These are phyloP conservation scores for Boletus fagicola DNA, from an alignment of 768 basidiomycete species.

Conservation along the genomic window DNA sequence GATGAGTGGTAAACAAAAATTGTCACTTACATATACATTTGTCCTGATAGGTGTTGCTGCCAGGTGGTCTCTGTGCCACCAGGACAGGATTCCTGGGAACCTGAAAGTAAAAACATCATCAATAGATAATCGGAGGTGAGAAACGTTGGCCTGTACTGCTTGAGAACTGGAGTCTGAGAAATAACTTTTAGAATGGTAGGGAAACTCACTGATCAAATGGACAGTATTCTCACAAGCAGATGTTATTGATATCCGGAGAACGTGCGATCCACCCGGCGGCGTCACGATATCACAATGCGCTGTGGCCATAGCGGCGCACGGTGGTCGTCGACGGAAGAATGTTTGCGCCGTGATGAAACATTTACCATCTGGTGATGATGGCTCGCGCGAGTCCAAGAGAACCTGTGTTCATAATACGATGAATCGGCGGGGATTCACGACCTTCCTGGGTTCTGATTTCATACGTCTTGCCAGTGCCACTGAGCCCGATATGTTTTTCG, in stretches of 20 bases:
- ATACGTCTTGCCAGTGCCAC: neutral
- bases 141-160: conserved; percentile 5
- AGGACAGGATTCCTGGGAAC: conserved; percentile 13
- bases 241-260: neutral
- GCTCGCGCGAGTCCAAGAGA: neutral
- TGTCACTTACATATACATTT: conserved; percentile 17
- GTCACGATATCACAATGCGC: neutral
- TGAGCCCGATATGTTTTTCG: too few relatives aligned
- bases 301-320: neutral
- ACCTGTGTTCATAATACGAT: neutral
- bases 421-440: neutral
- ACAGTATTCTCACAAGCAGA: neutral
- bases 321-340: neutral
- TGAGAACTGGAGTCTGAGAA: conserved; percentile 12
- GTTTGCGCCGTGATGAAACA: neutral
- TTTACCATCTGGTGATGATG: neutral
- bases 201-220: neutral
- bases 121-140: conserved; percentile 12
- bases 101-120: neutral
- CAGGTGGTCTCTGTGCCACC: neutral
- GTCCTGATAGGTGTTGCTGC: conserved; percentile 16
- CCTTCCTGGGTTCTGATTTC: neutral
- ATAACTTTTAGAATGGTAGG: neutral
- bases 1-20: neutral
- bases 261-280: neutral